Base-by-base conservation (phyloP, 192 early-diverging fungal species). In the Umbelopsis vinacea region DNA sequence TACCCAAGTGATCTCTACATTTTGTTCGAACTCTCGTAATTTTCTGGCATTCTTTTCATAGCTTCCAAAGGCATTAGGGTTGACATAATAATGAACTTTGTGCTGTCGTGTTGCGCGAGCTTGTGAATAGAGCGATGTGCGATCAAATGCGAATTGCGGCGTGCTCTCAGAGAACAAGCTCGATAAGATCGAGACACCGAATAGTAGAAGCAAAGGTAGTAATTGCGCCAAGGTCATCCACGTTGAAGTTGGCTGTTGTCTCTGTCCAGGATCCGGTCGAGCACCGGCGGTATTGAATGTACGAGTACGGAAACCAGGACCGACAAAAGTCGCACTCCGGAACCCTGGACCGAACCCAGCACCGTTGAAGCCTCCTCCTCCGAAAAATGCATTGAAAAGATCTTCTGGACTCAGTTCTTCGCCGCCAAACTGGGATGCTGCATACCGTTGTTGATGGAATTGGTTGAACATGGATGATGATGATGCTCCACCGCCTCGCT, bases 301-400 rank as follows among this genome's bases (percentile, higher is more conserved):
- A 7, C 84, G 81, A n/a, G 81, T 84, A 52, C 89, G 80, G 75
- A 88, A 89, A 57, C 87, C 86, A 37, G 89, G 90, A 0, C 90
- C 89, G 45, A 83, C 75, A 76, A 87, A 89, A 9, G 83, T 79
- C 29, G 79, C 72, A 17, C 79, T 76, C 29, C 82, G 78, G 68
- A 85, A 83, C 6, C 77, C 73, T 33, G 76, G 76, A 57, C 66
- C 70, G 67, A 37, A 76, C 26, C 46, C 68, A 53, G 47, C 22
- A 29, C 75, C 82, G 15, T 89, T 84, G 52, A 87, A 82, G 10
- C 79, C 78, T 54, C 90, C 89, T 23, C 88, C 89, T 3, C 92
- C 92, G 80, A 98, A 96, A 72, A 98, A 98, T 92, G 95, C 95
- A 75, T 96, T 95, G 79, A 98, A 96, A 23, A 98, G 74, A 43